Base-by-base conservation (phyloP, 129 eudicot genomes). In the Pulicaria dysenterica region DNA sequence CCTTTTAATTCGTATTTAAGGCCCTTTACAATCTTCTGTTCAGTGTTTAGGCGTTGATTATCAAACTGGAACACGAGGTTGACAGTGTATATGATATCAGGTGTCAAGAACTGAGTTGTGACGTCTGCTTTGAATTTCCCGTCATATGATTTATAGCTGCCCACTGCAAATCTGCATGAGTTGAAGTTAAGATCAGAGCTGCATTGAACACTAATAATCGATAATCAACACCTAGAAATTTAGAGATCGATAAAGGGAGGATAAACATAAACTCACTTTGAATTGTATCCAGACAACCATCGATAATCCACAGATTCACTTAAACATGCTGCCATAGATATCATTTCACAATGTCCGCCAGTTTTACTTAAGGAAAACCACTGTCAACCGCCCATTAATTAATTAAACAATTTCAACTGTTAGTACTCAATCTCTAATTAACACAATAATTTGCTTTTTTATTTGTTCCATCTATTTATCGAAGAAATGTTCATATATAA, bases 41-140 rank as follows among this genome's bases (percentile, higher is more conserved):
- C n/a, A n/a, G n/a, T n/a, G n/a, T n/a, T n/a, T n/a, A n/a, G n/a
- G n/a, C n/a, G n/a, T n/a, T n/a, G n/a, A n/a, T n/a, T n/a, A n/a
- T n/a, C n/a, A n/a, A n/a, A n/a, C n/a, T n/a, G n/a, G n/a, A n/a
- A 71, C 56, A 71, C 76, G 7, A 71, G 43, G 57, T 69, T 69
- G 6, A 69, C 12, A 12, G 41, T 16, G 53, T 69, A 69, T 69
- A 41, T 69, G 51, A 53, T 11, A 15, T 5, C 10, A 5, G 39
- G 64, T 40, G 74, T 53, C 53, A 39, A 16, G 14, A 69, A 69
- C 51, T 50, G 62, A 51, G 61, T 38, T 54, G 10, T 17, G 13
- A 69, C 64, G 1, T 15, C 42, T 69, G 12, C 6, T 54, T 15
- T 39, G n/a, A 69, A 14, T n/a, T n/a, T n/a, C n/a, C n/a, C n/a